Evolutionary conservation across 2,329 filamentous ascomycete species (phyloP).

Genomic region (Colletotrichum endophyticum): DNA sequence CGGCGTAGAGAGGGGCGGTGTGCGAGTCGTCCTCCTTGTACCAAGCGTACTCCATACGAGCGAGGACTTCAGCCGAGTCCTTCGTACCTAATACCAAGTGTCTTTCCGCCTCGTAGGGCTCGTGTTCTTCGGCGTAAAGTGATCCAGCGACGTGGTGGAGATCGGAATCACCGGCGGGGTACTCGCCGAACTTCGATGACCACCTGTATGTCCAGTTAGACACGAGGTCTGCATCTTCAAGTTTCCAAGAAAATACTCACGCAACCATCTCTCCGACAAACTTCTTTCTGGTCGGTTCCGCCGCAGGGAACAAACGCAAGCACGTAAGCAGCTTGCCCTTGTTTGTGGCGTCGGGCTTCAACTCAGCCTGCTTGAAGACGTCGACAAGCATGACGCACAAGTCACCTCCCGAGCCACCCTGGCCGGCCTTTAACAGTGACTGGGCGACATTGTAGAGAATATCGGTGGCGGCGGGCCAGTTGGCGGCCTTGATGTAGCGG

Average conservation of each 20-base stretch:
- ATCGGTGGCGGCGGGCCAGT: conserved; percentile 85
- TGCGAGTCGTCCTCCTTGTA: conserved; percentile 89
- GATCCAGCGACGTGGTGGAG: conserved; percentile 90
- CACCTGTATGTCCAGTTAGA: conserved; percentile 56
- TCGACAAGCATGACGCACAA: conserved; percentile 87
- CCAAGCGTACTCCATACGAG: conserved; percentile 89
- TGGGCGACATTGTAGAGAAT: conserved; percentile 85
- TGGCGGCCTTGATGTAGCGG: conserved; percentile 87
- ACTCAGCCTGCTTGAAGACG: conserved; percentile 86
- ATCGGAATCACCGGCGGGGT: conserved; percentile 90
- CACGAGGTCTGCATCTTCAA: neutral
- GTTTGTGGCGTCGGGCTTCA: conserved; percentile 75
- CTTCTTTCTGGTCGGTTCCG: conserved; percentile 91
- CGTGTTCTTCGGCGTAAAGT: conserved; percentile 90
- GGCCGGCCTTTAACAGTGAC: conserved; percentile 87
- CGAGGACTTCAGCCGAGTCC: conserved; percentile 82
- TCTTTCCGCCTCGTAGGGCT: conserved; percentile 90
- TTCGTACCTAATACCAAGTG: conserved; percentile 89
- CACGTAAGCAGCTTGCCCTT: conserved; percentile 80
- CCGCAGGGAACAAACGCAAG: conserved; percentile 77
- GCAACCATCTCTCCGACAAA: conserved; percentile 86
- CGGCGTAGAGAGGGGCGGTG: conserved; percentile 84
- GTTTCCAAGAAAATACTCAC: conserved; percentile 45
- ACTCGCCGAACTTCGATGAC: conserved; percentile 85
- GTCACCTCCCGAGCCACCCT: conserved; percentile 92